Percentiles rank a stretch among this genome's conserved stretches.
Conservation (phyloP, 2,329 filamentous ascomycete species). For the Cryphonectria carpinicola region DNA sequence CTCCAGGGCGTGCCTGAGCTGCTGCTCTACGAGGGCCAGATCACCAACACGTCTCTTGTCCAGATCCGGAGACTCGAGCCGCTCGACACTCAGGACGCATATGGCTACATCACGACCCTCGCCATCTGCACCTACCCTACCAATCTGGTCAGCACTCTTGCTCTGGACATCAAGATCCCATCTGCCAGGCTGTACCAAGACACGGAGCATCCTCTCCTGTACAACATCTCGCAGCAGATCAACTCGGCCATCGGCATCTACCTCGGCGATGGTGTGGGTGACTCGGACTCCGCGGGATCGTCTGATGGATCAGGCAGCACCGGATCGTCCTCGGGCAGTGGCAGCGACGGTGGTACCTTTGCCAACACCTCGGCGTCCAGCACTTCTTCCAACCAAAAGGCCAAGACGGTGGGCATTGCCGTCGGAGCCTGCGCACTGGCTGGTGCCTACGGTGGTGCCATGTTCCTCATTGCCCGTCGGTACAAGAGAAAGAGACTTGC, state of each 20-base stretch:
- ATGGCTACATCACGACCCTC: constrained; percentile 77
- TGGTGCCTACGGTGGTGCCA: constrained; percentile 87
- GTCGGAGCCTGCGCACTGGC: constrained; percentile 78
- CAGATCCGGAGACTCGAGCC: constrained; percentile 74
- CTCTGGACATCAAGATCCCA: constrained; percentile 59
- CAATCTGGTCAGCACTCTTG: constrained; percentile 26
- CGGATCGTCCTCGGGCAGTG: constrained; percentile 40
- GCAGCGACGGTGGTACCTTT: constrained; percentile 39
- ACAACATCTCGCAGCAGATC: constrained; percentile 77
- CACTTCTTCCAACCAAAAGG: constrained; percentile 61
- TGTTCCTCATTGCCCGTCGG: constrained; percentile 89
- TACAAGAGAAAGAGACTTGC: constrained; percentile 85
- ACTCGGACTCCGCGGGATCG: constrained; percentile 34
- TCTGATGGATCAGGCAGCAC: constrained; percentile 45
- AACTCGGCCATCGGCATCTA: constrained; percentile 79
- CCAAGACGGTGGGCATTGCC: constrained; percentile 71
- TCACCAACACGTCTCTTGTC: constrained; percentile 57
- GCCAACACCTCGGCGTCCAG: constrained; percentile 39
- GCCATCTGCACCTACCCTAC: constrained; percentile 64
- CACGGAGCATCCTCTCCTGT: constrained; percentile 60
- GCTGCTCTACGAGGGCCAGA: constrained; percentile 65
- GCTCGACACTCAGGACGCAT: constrained; percentile 68
- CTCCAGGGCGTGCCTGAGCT: constrained; percentile 77
- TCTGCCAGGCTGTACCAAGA: constrained; percentile 76
- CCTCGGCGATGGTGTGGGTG: constrained; percentile 48